These are phyloP conservation scores for Malus sylvestris DNA, from an alignment of 306 rosid species.

Conservation along the genomic window DNA sequence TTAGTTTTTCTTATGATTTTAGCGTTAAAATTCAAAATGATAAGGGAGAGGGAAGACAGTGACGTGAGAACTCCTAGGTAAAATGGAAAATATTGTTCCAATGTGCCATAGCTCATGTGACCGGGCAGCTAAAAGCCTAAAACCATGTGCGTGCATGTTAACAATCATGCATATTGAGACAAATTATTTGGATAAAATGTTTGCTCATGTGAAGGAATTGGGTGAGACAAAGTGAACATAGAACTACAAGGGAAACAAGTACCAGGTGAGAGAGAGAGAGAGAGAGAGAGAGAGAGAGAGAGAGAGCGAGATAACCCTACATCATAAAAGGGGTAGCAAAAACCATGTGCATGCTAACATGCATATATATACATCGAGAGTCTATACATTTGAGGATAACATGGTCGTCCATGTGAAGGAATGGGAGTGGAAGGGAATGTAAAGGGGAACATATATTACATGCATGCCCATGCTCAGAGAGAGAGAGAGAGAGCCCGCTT, in stretches of 20 bases:
- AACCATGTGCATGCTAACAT: constrained; percentile 25
- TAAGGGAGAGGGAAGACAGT: neutral
- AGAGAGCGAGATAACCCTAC: neutral
- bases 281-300: no score
- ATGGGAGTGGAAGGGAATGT: constrained; percentile 17
- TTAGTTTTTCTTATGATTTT: no score
- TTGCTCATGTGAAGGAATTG: constrained; percentile 2
- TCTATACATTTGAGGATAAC: constrained; percentile 9
- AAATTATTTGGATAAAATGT: neutral
- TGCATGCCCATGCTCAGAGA: neutral
- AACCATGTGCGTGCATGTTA: neutral
- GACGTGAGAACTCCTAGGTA: neutral
- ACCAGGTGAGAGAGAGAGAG: neutral
- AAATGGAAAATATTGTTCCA: neutral
- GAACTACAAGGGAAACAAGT: neutral
- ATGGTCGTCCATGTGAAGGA: constrained; percentile 33
- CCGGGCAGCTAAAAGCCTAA: neutral
- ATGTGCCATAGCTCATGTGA: neutral
- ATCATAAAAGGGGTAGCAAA: constrained; percentile 1
- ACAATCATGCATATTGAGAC: neutral
- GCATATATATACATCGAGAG: neutral
- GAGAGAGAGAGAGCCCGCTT: neutral
- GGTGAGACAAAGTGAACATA: neutral
- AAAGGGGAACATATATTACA: neutral
- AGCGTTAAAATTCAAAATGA: neutral